Percentiles rank a stretch among this genome's conserved stretches.
These are phyloP conservation scores for Teratosphaeria zuluensis DNA, from an alignment of 2,329 filamentous ascomycete species.

Conservation along the genomic window DNA sequence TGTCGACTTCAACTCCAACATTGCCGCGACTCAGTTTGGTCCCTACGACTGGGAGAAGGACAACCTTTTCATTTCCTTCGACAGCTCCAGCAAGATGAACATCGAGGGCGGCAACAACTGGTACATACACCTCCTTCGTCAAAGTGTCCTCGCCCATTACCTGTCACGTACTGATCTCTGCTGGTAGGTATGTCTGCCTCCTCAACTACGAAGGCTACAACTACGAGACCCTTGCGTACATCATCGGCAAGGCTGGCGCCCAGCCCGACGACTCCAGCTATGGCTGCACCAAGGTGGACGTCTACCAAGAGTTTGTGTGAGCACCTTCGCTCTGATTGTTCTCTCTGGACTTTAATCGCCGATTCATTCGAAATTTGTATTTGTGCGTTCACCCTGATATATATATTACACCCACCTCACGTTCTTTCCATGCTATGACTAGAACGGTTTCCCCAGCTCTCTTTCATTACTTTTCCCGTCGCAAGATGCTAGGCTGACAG, in stretches of 20 bases:
- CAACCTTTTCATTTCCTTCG: not conserved
- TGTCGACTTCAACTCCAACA: not conserved
- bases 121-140: not conserved
- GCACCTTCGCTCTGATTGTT: not conserved
- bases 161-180: not conserved
- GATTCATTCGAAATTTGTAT: not conserved
- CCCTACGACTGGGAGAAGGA: not conserved
- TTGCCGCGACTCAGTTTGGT: not conserved
- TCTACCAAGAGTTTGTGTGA: not conserved
- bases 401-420: not conserved
- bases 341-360: not conserved
- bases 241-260: not conserved
- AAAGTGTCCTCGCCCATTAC: not conserved
- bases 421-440: not conserved
- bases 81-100: not conserved
- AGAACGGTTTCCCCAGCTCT: not conserved
- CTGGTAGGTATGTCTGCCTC: not conserved
- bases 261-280: not conserved
- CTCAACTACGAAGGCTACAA: not conserved
- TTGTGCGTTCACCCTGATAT: not conserved
- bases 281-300: not conserved
- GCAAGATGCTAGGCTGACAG: not conserved
- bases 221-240: not conserved
- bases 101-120: not conserved
- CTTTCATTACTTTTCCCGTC: not conserved